Base-by-base conservation (phyloP, 2,329 filamentous ascomycete genomes). In the Neopestalotiopsis clavispora region DNA sequence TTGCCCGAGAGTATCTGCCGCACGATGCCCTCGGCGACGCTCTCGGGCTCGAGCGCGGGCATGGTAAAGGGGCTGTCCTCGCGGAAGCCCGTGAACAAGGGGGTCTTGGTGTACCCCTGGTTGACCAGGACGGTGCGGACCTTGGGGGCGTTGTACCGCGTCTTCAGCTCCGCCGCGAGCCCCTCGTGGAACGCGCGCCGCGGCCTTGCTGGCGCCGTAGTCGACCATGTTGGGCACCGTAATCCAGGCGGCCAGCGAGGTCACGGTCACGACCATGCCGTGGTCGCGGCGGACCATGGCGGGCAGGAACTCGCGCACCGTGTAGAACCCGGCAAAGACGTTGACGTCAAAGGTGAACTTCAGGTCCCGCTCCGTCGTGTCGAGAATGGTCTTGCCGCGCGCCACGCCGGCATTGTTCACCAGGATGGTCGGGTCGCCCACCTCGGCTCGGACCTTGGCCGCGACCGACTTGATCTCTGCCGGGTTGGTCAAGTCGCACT, bases 401-500 rank as follows among this genome's bases (percentile, higher is more conserved):
- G 80, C 83, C 17, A 89, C 83, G 12, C 76, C 80, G 14, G 79
- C 80, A 59, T 81, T 81, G 72, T 80, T 80, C 59, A 81, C 71
- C 1, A 81, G 74, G 64, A 81, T 77, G 1, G 79, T 80, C 1
- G 80, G 79, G 14, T 79, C 72, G 58, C 79, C 79, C 60, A 79
- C 75, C 13, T 72, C 68, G 17, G 77, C 73, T 56, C 83, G 82
- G 71, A 90, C 83, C 2, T 76, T 69, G 4, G 77, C 72, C 0
- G 83, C 84, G 17, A 80, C 80, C 4, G 78, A 73, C 9, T 78
- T 73, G 71, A 89, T 84, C 67, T 83, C 83, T 14, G 83, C 75
- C 4, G 87, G 81, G 0, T 86, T 90, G 63, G 89, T 89, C 72
- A 94, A 87, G 78, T 95, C 91, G 81, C 90, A 92, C 72, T 90